A percentile compares a stretch with the other conserved stretches of the same genome.
phyloP scores from a whole-genome alignment of 768 basidiomycete genomes.

The Tubosaeta brunneosetosa region DNA sequence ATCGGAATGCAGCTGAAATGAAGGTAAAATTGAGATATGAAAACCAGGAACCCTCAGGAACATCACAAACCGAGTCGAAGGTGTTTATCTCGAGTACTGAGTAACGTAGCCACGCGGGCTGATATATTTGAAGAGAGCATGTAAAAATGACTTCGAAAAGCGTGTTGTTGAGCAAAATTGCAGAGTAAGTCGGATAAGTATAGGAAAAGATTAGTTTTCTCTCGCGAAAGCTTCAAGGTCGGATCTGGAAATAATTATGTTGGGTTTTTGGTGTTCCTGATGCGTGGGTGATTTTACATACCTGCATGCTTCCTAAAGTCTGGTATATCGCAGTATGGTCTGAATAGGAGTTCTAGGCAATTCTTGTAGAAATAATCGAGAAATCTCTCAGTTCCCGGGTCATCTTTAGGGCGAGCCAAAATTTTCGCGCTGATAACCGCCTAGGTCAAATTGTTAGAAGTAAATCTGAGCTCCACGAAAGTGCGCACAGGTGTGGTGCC shows the following conservation, averaged over 20 bases:
- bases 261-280: not conserved
- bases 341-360: slow-evolving; percentile 72
- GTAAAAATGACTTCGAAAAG: slow-evolving; percentile 88
- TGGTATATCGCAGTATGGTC: slow-evolving; percentile 70
- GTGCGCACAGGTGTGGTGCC: slow-evolving; percentile 34
- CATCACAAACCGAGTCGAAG: slow-evolving; percentile 74
- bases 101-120: slow-evolving; percentile 65
- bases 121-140: slow-evolving; percentile 79
- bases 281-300: slow-evolving; percentile 12
- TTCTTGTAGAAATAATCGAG: slow-evolving; percentile 91
- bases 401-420: slow-evolving; percentile 65
- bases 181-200: slow-evolving; percentile 90
- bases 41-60: not conserved
- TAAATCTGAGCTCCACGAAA: not conserved
- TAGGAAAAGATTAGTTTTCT: slow-evolving; percentile 77
- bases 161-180: slow-evolving; percentile 84
- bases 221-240: slow-evolving; percentile 55
- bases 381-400: slow-evolving; percentile 83
- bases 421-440: slow-evolving; percentile 38
- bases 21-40: slow-evolving; percentile 8
- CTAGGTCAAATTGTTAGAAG: slow-evolving; percentile 13
- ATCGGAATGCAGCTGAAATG: slow-evolving; percentile 78
- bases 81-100: slow-evolving; percentile 85
- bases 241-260: slow-evolving; percentile 37
- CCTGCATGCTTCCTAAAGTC: slow-evolving; percentile 56